Evolutionary conservation across 129 eudicot species (phyloP).

Genomic region (Ambrosia trifida): DNA sequence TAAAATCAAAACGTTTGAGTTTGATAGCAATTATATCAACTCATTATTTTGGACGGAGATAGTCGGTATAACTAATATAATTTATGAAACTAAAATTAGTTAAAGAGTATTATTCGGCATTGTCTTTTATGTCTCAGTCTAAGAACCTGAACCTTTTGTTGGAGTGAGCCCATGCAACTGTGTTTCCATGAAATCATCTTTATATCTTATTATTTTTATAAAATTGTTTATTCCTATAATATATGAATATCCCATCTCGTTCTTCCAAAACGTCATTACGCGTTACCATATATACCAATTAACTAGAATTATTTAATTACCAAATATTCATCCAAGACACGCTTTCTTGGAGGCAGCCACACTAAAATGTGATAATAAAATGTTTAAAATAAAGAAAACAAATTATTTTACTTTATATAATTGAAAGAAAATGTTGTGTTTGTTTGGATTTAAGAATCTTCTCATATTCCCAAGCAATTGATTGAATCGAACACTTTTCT

Average conservation of each 20-base stretch:
- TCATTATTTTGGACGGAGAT: conserved; percentile 2
- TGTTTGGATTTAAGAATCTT: conserved; percentile 29
- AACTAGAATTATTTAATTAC: conserved; percentile 16
- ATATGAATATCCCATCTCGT: conserved; percentile 2
- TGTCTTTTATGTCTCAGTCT: conserved; percentile 35
- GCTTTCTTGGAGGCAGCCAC: conserved; percentile 29
- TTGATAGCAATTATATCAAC: background rate
- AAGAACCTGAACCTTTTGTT: conserved; percentile 24
- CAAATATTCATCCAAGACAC: conserved; percentile 36
- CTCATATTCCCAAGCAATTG: conserved; percentile 18
- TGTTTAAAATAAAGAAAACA: background rate
- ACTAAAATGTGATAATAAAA: conserved; percentile 8
- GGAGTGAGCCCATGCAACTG: conserved; percentile 32
- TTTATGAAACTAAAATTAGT: background rate
- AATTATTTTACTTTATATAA: background rate
- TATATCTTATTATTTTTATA: background rate
- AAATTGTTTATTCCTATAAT: background rate
- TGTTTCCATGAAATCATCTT: conserved; percentile 33
- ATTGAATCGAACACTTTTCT: background rate
- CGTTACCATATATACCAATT: conserved; percentile 8
- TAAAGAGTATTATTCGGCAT: conserved; percentile 14
- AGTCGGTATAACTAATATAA: conserved; percentile 14
- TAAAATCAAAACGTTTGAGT: background rate
- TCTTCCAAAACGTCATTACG: conserved; percentile 20
- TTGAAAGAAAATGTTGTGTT: conserved; percentile 5